Evolutionary conservation across 2,329 filamentous ascomycete genomes (phyloP).

Genomic region (Microdochium paspali): DNA sequence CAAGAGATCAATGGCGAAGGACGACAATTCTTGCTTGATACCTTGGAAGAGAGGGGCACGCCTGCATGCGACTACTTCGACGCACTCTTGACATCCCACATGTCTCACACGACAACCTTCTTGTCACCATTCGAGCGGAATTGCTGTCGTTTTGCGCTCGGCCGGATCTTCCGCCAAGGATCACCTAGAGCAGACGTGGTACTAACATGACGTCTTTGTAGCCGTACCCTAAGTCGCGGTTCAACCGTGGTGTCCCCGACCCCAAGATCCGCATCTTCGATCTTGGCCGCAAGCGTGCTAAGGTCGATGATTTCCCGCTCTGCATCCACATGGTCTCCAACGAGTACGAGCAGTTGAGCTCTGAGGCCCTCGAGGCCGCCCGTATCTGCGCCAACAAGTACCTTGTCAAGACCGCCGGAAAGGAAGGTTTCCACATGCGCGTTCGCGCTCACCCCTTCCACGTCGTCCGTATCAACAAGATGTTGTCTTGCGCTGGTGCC

Average conservation of each 20-base stretch:
- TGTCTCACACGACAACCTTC: background rate
- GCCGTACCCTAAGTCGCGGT: slow-evolving; percentile 99
- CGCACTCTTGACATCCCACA: background rate
- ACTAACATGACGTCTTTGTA: slow-evolving; percentile 55
- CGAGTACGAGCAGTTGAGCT: slow-evolving; percentile 99
- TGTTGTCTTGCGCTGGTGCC: slow-evolving; percentile 99
- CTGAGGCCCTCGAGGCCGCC: slow-evolving; percentile 97
- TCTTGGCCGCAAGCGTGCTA: slow-evolving; percentile 95
- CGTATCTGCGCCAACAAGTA: slow-evolving; percentile 99
- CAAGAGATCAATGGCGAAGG: too few species aligned
- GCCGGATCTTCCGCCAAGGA: background rate
- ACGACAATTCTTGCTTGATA: too few species aligned
- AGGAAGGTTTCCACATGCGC: slow-evolving; percentile 67
- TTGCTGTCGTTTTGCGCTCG: background rate
- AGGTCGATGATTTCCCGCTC: slow-evolving; percentile 98
- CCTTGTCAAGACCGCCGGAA: slow-evolving; percentile 62
- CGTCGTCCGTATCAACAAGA: slow-evolving; percentile 99
- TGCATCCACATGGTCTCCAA: slow-evolving; percentile 99
- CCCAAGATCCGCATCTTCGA: slow-evolving; percentile 94
- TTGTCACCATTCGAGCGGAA: background rate
- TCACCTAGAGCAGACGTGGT: background rate
- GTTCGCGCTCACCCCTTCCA: slow-evolving; percentile 96
- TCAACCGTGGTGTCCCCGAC: slow-evolving; percentile 97
- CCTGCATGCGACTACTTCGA: background rate
- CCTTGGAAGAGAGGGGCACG: background rate